A percentile compares a stretch with the other conserved stretches of the same genome.
Conservation (phyloP, 1,139 yeast genomes). For the Yamadazyma mexicana region DNA sequence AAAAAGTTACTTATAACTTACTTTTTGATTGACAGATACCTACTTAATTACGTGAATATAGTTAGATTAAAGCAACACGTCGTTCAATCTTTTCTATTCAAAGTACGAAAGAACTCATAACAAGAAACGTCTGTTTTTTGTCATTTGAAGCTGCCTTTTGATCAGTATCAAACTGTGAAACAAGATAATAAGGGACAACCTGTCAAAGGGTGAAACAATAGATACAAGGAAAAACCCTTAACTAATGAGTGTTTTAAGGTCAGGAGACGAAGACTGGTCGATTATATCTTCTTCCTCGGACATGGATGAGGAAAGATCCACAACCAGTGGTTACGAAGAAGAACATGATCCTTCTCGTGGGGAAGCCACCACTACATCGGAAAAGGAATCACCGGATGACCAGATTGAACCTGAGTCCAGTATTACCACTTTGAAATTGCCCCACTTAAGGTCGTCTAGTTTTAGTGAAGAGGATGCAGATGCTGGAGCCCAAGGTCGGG, state of each 20-base stretch:
- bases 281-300: slow-evolving; percentile 47
- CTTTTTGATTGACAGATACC: neutral
- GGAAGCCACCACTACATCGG: slow-evolving; percentile 5
- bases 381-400: slow-evolving; percentile 7
- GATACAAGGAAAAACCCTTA: neutral
- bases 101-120: too few relatives aligned
- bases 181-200: neutral
- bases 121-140: too few relatives aligned
- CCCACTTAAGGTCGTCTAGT: slow-evolving; percentile 7
- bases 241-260: slow-evolving; percentile 7
- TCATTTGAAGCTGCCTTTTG: too few relatives aligned
- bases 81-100: too few relatives aligned
- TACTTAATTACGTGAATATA: neutral
- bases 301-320: slow-evolving; percentile 36
- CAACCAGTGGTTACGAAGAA: slow-evolving; percentile 16
- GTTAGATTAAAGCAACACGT: too few relatives aligned
- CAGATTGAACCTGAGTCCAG: slow-evolving; percentile 11
- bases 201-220: too few relatives aligned
- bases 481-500: neutral
- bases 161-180: neutral
- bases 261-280: slow-evolving; percentile 44
- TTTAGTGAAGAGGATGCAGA: neutral
- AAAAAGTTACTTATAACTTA: slow-evolving; percentile 1
- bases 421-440: slow-evolving; percentile 21
- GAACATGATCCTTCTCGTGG: slow-evolving; percentile 1